Percentiles rank a stretch among this genome's conserved stretches.
These are phyloP conservation scores for Pleurotus citrinopileatus DNA, from an alignment of 768 basidiomycete species.

Conservation along the genomic window DNA sequence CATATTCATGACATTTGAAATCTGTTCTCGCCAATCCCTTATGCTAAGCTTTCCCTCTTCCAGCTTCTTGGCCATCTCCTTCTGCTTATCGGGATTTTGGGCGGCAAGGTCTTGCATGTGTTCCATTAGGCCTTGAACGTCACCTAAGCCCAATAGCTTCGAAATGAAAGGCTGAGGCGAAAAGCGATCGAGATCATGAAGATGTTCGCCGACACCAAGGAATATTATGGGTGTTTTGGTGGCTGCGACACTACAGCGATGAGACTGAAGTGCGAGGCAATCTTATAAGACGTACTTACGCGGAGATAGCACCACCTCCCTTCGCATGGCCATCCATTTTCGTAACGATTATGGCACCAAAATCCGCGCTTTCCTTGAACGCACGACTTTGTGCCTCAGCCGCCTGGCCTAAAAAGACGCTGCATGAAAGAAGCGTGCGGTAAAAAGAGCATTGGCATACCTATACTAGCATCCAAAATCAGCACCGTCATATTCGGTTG, in stretches of 20 bases:
- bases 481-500: conserved; percentile 96
- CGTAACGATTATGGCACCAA: conserved; percentile 98
- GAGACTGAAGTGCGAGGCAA: neutral
- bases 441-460: conserved; percentile 28
- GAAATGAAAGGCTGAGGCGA: conserved; percentile 96
- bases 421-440: conserved; percentile 10
- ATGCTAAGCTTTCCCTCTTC: conserved; percentile 97
- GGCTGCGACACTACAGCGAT: conserved; percentile 77
- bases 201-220: conserved; percentile 95
- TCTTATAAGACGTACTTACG: conserved; percentile 54
- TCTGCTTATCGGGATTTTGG: conserved; percentile 94
- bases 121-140: conserved; percentile 96
- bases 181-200: conserved; percentile 96
- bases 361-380: conserved; percentile 97
- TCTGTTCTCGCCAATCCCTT: conserved; percentile 96
- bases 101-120: conserved; percentile 96
- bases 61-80: conserved; percentile 96
- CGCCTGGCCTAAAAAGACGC: conserved; percentile 72
- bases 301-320: conserved; percentile 98
- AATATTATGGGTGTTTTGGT: conserved; percentile 99
- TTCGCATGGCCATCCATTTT: conserved; percentile 99
- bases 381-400: conserved; percentile 95
- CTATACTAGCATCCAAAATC: conserved; percentile 95
- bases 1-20: conserved; percentile 98
- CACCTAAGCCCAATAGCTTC: conserved; percentile 92